Conservation (phyloP, 1,284 basidiomycete species). For the Clitocybe nebularis region DNA sequence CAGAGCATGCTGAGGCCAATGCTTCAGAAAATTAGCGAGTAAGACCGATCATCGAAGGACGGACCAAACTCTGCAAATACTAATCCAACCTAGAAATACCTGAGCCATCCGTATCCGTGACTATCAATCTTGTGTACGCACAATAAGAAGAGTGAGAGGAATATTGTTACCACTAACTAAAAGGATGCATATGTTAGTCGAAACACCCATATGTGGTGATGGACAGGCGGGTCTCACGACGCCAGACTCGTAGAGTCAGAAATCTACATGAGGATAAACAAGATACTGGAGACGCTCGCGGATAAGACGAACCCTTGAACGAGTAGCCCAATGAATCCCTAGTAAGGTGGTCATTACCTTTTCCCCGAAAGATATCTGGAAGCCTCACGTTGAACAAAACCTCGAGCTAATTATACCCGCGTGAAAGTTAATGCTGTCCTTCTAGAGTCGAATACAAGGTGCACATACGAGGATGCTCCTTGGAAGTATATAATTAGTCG, state of each 20-base stretch:
- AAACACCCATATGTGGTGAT: not conserved
- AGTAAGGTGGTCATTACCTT: too few species aligned
- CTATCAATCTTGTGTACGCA: slow-evolving; percentile 21
- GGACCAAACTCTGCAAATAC: slow-evolving; percentile 47
- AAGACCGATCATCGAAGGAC: too few species aligned
- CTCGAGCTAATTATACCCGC: slow-evolving; percentile 38
- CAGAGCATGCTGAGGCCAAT: slow-evolving; percentile 38
- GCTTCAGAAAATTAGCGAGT: too few species aligned
- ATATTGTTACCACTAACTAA: slow-evolving; percentile 46
- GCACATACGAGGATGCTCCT: slow-evolving; percentile 45
- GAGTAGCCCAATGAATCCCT: slow-evolving; percentile 50
- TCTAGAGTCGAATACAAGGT: not conserved
- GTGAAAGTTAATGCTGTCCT: not conserved
- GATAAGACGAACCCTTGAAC: slow-evolving; percentile 42
- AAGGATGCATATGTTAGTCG: slow-evolving; percentile 1
- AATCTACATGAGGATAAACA: slow-evolving; percentile 31
- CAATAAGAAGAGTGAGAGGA: slow-evolving; percentile 35
- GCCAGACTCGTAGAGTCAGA: slow-evolving; percentile 50
- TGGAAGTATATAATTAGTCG: too few species aligned
- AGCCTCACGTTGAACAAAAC: slow-evolving; percentile 48
- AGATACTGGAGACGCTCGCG: not conserved
- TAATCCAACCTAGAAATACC: slow-evolving; percentile 30
- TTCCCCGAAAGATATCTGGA: not conserved
- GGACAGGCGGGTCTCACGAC: slow-evolving; percentile 39
- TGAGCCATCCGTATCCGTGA: too few species aligned